These are phyloP conservation scores for Lactifluus hygrophoroides DNA, from an alignment of 768 basidiomycete species.

Conservation along the genomic window DNA sequence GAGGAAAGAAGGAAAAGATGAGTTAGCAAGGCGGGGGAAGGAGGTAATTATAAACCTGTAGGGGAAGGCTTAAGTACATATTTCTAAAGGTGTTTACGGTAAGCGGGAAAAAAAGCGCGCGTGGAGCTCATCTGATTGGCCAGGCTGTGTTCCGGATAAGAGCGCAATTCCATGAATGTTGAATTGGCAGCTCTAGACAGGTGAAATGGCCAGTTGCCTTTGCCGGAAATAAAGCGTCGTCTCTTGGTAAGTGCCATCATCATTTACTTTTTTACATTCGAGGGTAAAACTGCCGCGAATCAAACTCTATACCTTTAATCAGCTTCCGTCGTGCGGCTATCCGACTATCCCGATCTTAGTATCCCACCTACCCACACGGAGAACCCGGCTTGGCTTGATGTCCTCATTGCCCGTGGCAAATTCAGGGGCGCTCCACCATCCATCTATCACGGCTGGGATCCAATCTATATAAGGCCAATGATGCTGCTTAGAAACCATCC, in stretches of 20 bases:
- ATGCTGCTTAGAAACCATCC: not conserved
- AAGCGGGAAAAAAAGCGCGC: slow-evolving; percentile 15
- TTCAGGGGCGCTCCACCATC: no score
- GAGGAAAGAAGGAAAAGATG: not conserved
- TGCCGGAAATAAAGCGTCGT: slow-evolving; percentile 7
- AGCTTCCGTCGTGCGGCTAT: slow-evolving; percentile 15
- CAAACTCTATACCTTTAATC: slow-evolving; percentile 24
- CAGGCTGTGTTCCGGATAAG: slow-evolving; percentile 15
- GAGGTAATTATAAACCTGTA: not conserved
- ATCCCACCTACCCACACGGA: not conserved
- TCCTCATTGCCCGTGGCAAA: no score
- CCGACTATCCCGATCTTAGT: slow-evolving; percentile 12
- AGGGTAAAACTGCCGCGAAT: slow-evolving; percentile 14
- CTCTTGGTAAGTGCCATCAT: slow-evolving; percentile 1
- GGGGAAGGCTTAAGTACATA: slow-evolving; percentile 18
- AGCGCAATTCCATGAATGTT: slow-evolving; percentile 15
- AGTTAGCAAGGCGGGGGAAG: not conserved
- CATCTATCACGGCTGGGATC: not conserved
- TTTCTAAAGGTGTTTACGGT: slow-evolving; percentile 18
- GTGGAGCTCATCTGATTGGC: slow-evolving; percentile 12
- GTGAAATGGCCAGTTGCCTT: slow-evolving; percentile 16
- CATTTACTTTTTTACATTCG: slow-evolving; percentile 2
- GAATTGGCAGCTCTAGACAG: slow-evolving; percentile 17
- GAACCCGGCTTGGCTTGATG: slow-evolving; percentile 1
- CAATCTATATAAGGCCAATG: not conserved